Conservation (phyloP, 192 early-diverging fungal genomes). For the Phycomyces blakesleeanus region DNA sequence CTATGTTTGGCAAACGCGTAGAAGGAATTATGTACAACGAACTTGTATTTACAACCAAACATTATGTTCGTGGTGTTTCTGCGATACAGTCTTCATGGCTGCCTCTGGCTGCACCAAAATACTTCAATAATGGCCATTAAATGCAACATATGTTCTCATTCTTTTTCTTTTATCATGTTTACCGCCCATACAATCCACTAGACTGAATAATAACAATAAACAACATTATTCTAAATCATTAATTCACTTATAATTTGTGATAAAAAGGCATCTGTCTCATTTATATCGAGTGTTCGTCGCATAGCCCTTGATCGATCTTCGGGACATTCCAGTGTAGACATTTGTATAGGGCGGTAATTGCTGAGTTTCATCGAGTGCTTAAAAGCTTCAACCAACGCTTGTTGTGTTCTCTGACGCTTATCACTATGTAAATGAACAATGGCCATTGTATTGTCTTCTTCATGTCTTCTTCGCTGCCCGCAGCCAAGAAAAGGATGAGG, state of each 20-base stretch:
- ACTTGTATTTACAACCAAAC: slow-evolving; percentile 83
- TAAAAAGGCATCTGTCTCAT: background rate
- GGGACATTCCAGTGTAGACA: background rate
- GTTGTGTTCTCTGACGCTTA: background rate
- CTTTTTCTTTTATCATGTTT: background rate
- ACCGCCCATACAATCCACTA: background rate
- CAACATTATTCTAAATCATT: background rate
- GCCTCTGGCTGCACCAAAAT: slow-evolving; percentile 72
- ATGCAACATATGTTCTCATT: background rate
- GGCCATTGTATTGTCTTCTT: background rate
- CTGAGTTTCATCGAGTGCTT: background rate
- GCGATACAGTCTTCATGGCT: slow-evolving; percentile 83
- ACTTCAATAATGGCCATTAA: slow-evolving; percentile 42
- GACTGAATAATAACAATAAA: no score
- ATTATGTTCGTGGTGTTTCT: slow-evolving; percentile 85
- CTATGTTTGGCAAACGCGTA: slow-evolving; percentile 75
- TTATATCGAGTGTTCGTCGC: background rate
- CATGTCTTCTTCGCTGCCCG: background rate
- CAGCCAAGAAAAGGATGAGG: background rate
- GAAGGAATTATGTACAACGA: slow-evolving; percentile 88
- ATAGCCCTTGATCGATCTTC: background rate
- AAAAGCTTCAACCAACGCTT: background rate
- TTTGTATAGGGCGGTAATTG: background rate
- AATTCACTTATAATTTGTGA: background rate
- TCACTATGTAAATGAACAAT: background rate